Evolutionary conservation across 176 grass and related monocot genomes (phyloP).

Genomic region (Phoenix roebelenii): DNA sequence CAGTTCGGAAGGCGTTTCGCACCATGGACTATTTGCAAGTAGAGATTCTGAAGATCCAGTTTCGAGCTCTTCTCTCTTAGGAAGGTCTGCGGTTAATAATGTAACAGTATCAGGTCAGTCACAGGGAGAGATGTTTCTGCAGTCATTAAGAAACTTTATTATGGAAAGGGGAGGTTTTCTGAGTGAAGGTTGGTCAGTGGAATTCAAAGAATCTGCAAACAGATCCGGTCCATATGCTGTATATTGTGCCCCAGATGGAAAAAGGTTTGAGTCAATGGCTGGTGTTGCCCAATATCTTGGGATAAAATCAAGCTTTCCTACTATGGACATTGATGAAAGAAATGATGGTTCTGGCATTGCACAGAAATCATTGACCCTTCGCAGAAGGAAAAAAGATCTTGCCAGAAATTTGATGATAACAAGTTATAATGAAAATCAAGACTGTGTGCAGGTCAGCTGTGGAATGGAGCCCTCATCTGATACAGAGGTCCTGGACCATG

Average conservation of each 20-base stretch:
- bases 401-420: conserved; percentile 42
- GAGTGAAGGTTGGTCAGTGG: too few relatives aligned
- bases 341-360: conserved; percentile 40
- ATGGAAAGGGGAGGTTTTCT: too few relatives aligned
- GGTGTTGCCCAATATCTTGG: conserved; percentile 45
- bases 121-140: too few relatives aligned
- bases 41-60: too few relatives aligned
- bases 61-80: too few relatives aligned
- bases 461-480: conserved; percentile 53
- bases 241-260: conserved; percentile 39
- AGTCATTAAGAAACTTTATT: too few relatives aligned
- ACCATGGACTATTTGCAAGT: conserved; percentile 1
- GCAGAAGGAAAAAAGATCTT: conserved; percentile 60
- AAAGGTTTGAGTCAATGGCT: conserved; percentile 45
- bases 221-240: conserved; percentile 7
- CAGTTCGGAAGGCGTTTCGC: conserved; percentile 11
- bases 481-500: conserved; percentile 31
- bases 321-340: conserved; percentile 34
- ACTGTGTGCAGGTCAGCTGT: conserved; percentile 34
- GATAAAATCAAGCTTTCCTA: conserved; percentile 51
- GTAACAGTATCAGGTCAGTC: too few relatives aligned
- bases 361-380: conserved; percentile 31
- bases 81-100: too few relatives aligned
- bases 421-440: conserved; percentile 55
- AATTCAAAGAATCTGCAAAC: neutral